phyloP scores from a whole-genome alignment of 2,329 filamentous ascomycete genomes.

The Cercospora canescens region DNA sequence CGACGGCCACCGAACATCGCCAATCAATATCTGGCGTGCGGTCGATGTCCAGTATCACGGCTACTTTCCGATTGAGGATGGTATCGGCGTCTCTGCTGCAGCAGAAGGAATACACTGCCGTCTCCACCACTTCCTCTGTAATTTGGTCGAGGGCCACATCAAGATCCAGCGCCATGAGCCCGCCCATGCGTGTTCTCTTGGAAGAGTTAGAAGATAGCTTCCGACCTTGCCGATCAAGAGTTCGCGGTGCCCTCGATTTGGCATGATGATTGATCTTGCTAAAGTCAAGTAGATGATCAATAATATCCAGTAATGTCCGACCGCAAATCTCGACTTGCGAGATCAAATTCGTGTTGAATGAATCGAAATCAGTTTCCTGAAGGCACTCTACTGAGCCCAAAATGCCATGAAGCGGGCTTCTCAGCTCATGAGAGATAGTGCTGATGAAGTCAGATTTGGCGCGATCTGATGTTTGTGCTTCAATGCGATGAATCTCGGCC shows the following conservation, averaged over 20 bases:
- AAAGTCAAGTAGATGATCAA: slow-evolving; percentile 47
- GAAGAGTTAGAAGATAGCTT: slow-evolving; percentile 11
- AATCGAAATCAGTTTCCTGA: slow-evolving; percentile 44
- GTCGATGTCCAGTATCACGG: slow-evolving; percentile 50
- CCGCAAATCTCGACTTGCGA: slow-evolving; percentile 54
- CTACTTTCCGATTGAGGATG: slow-evolving; percentile 38
- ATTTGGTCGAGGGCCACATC: slow-evolving; percentile 47
- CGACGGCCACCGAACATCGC: slow-evolving; percentile 45
- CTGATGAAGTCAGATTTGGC: slow-evolving; percentile 56
- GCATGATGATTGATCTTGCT: slow-evolving; percentile 45
- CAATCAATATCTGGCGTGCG: slow-evolving; percentile 39
- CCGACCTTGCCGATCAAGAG: slow-evolving; percentile 10
- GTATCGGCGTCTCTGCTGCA: slow-evolving; percentile 26
- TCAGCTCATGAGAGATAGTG: slow-evolving; percentile 54
- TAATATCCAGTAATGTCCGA: slow-evolving; percentile 51
- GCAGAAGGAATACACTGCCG: slow-evolving; percentile 44
- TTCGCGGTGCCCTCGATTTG: slow-evolving; percentile 15
- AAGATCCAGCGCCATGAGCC: slow-evolving; percentile 26
- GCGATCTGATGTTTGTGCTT: slow-evolving; percentile 44
- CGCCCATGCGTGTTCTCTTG: slow-evolving; percentile 22
- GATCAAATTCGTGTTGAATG: slow-evolving; percentile 44
- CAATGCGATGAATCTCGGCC: slow-evolving; percentile 42
- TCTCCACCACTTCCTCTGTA: slow-evolving; percentile 57
- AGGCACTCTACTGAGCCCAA: slow-evolving; percentile 53
- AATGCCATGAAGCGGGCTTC: slow-evolving; percentile 50